Evolutionary conservation across 176 grass and related monocot species (phyloP).

Genomic region (Carex cristatella): DNA sequence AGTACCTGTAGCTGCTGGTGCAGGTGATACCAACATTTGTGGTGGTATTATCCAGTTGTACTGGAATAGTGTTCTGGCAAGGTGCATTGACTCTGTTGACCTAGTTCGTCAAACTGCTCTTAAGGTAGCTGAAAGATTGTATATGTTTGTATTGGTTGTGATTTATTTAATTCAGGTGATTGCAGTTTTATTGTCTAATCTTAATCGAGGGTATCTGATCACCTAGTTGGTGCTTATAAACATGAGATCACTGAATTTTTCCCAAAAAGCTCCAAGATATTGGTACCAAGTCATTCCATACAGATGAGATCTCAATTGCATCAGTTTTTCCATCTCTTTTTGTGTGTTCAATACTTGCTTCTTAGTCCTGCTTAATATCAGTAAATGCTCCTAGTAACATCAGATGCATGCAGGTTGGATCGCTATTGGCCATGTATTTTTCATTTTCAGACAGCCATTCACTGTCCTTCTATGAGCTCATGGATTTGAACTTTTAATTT

Average conservation of each 20-base stretch:
- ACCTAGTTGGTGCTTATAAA: background rate
- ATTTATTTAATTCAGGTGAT: background rate
- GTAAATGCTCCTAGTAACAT: background rate
- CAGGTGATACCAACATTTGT: conserved; percentile 97
- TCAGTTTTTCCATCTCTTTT: background rate
- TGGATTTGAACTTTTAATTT: conserved; percentile 16
- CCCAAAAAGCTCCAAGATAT: background rate
- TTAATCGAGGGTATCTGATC: background rate
- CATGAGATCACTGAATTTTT: conserved; percentile 2
- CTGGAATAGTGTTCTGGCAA: conserved; percentile 90
- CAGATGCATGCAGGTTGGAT: background rate
- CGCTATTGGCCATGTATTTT: background rate
- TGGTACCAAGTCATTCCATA: background rate
- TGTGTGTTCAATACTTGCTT: background rate
- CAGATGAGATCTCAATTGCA: background rate
- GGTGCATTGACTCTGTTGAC: conserved; percentile 67
- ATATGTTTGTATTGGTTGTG: background rate
- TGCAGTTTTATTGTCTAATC: background rate
- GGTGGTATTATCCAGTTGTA: conserved; percentile 98
- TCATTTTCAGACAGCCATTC: conserved; percentile 12
- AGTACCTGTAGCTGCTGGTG: conserved; percentile 96
- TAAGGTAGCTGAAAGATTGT: conserved; percentile 44
- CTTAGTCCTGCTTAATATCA: background rate
- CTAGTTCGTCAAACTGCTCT: conserved; percentile 83
- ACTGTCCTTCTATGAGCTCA: conserved; percentile 11